phyloP scores from a whole-genome alignment of 441 rosid genomes.

The Erysimum pusillum region DNA sequence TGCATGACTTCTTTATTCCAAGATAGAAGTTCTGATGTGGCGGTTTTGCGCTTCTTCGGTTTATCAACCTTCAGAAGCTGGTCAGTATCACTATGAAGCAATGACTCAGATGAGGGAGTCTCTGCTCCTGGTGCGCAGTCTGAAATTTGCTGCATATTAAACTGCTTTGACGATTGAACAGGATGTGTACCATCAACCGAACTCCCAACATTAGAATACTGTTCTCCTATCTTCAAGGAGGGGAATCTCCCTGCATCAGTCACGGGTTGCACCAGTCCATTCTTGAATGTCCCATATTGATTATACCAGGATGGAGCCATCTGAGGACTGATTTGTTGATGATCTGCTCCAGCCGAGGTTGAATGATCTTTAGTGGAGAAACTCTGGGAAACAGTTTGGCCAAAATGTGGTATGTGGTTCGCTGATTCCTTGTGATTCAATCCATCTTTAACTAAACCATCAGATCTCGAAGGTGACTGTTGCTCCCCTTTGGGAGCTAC shows the following conservation, averaged over 20 bases:
- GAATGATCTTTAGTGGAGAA: slow-evolving; percentile 44
- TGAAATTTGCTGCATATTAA: slow-evolving; percentile 46
- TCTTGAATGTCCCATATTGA: slow-evolving; percentile 70
- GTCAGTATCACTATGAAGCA: slow-evolving; percentile 51
- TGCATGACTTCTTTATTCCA: slow-evolving; percentile 78
- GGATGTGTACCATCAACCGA: slow-evolving; percentile 54
- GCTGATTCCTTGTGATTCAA: slow-evolving; percentile 46
- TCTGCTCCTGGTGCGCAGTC: slow-evolving; percentile 50
- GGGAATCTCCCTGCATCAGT: slow-evolving; percentile 55
- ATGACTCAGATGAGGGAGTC: slow-evolving; percentile 50
- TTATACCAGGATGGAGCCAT: slow-evolving; percentile 86
- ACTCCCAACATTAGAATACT: slow-evolving; percentile 52
- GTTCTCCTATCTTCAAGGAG: slow-evolving; percentile 52
- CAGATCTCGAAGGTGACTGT: slow-evolving; percentile 38
- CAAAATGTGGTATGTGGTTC: slow-evolving; percentile 48
- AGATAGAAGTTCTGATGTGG: slow-evolving; percentile 62
- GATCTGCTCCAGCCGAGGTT: slow-evolving; percentile 53
- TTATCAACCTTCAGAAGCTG: slow-evolving; percentile 48
- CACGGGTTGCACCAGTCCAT: slow-evolving; percentile 63
- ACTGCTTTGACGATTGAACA: slow-evolving; percentile 51
- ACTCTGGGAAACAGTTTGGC: slow-evolving; percentile 53
- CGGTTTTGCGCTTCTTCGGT: slow-evolving; percentile 76
- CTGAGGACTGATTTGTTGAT: slow-evolving; percentile 69
- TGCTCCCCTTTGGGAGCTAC: slow-evolving; percentile 49
- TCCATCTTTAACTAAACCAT: slow-evolving; percentile 45